Conservation (phyloP, 257 asterid species). For the Thymus mandschuricus region DNA sequence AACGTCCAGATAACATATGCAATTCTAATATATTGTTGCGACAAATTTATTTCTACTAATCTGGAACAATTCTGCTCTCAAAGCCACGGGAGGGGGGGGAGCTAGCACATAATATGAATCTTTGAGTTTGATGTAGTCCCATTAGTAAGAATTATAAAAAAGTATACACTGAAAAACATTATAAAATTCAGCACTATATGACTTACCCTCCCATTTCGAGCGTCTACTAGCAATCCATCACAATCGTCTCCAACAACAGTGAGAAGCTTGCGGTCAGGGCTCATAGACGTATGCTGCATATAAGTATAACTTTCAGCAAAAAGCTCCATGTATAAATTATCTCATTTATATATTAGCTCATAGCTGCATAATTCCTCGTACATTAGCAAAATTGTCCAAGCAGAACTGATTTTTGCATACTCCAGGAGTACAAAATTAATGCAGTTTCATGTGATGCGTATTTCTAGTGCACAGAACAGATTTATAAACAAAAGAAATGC, state of each 20-base stretch:
- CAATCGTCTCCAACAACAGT: slow-evolving; percentile 71
- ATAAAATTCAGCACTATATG: background rate
- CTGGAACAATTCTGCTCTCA: too few relatives aligned
- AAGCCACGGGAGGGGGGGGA: background rate
- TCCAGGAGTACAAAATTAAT: background rate
- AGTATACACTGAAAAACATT: background rate
- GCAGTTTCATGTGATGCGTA: background rate
- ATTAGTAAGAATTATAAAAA: background rate
- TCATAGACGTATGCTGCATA: slow-evolving; percentile 74
- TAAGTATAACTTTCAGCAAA: slow-evolving; percentile 16
- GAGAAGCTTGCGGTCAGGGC: slow-evolving; percentile 71
- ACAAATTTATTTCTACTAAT: background rate
- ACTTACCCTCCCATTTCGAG: slow-evolving; percentile 69
- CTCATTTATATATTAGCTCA: background rate
- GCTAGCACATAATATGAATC: slow-evolving; percentile 1
- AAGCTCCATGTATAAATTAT: slow-evolving; percentile 8
- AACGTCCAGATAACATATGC: too few relatives aligned
- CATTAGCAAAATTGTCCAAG: background rate
- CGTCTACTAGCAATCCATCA: slow-evolving; percentile 66
- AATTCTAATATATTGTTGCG: background rate
- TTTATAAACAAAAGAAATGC: background rate
- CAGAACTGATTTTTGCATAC: background rate
- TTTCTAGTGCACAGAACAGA: background rate
- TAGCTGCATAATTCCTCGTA: background rate
- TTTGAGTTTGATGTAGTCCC: background rate